Evolutionary conservation across 176 grass and related monocot genomes (phyloP).

Genomic region (Oryza punctata): DNA sequence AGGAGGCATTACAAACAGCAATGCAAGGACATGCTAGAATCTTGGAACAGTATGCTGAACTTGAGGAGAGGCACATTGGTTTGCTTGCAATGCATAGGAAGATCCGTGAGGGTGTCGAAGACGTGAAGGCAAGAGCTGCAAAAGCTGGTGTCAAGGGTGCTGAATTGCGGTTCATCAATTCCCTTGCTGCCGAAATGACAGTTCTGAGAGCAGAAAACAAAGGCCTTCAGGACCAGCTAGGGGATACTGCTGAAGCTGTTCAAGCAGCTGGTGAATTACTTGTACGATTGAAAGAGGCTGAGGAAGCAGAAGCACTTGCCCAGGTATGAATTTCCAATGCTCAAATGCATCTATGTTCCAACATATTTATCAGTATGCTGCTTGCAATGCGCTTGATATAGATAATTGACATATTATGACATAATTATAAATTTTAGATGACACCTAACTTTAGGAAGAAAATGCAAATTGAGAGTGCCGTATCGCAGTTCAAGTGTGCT

Average conservation of each 20-base stretch:
- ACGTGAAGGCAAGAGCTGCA: conserved; percentile 70
- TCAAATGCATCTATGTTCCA: not conserved
- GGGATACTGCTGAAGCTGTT: conserved; percentile 91
- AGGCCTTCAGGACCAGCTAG: conserved; percentile 72
- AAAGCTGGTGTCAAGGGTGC: conserved; percentile 76
- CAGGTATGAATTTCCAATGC: conserved; percentile 52
- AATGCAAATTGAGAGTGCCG: not conserved
- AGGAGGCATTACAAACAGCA: conserved; percentile 88
- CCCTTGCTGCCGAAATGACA: conserved; percentile 76
- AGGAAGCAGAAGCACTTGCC: conserved; percentile 59
- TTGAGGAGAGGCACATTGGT: conserved; percentile 90
- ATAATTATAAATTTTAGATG: not conserved
- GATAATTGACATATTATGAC: not conserved
- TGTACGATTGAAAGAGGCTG: conserved; percentile 78
- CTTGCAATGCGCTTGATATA: not conserved
- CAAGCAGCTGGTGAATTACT: conserved; percentile 95
- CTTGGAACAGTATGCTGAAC: conserved; percentile 93
- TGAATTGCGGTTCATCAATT: conserved; percentile 72
- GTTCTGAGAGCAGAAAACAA: conserved; percentile 72
- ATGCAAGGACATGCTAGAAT: conserved; percentile 90
- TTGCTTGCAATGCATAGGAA: conserved; percentile 73
- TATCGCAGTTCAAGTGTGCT: not conserved
- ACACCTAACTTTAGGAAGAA: not conserved
- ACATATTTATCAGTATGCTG: not conserved
- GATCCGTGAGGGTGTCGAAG: conserved; percentile 84